Conservation (phyloP, 2,329 filamentous ascomycete genomes). For the Xylaria digitata region DNA sequence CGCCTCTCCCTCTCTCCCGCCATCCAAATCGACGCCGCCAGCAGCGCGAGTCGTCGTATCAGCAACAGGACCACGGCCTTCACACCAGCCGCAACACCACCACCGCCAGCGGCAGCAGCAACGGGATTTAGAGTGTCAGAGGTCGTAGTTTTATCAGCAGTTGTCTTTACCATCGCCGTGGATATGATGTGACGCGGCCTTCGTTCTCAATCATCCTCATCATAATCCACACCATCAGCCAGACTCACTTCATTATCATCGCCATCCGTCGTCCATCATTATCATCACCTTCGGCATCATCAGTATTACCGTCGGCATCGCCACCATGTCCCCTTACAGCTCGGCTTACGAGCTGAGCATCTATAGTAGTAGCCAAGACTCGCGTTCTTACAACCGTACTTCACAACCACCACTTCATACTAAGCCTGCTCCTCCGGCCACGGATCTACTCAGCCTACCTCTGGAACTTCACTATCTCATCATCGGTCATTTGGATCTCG, state of each 20-base stretch:
- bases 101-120: neutral
- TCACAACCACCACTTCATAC: constrained; percentile 7
- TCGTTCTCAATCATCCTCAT: constrained; percentile 5
- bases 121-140: neutral
- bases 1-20: constrained; percentile 19
- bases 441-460: constrained; percentile 43
- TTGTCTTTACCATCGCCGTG: neutral
- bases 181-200: neutral
- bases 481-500: constrained; percentile 44
- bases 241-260: neutral
- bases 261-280: constrained; percentile 2
- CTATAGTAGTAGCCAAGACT: constrained; percentile 18
- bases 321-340: constrained; percentile 39
- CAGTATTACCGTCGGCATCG: constrained; percentile 9
- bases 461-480: constrained; percentile 48
- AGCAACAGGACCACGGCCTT: neutral
- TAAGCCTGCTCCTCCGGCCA: constrained; percentile 12
- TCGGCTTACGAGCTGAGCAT: constrained; percentile 28
- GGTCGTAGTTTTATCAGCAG: neutral
- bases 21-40: constrained; percentile 8
- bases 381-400: constrained; percentile 16
- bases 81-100: too few relatives aligned
- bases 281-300: constrained; percentile 2
- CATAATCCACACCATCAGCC: neutral
- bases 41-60: neutral